A percentile compares a stretch with the other conserved stretches of the same genome.
Evolutionary conservation across 1,284 basidiomycete genomes (phyloP).

Genomic region (Malassezia sp.): DNA sequence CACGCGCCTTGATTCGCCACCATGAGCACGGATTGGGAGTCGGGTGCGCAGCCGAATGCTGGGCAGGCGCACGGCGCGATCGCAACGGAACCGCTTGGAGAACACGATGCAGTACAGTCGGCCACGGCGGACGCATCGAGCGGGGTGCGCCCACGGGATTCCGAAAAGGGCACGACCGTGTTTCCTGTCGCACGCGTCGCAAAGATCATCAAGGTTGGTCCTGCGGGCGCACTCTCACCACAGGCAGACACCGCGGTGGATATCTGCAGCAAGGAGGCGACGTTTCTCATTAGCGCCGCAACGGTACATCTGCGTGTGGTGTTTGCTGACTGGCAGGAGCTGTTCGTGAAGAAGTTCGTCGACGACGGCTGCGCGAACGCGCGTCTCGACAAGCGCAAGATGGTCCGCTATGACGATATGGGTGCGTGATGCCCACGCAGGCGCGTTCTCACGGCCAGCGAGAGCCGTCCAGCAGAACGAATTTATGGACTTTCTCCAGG

Average conservation of each 20-base stretch:
- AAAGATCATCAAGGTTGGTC: slow-evolving; percentile 30
- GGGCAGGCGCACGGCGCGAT: too few species aligned
- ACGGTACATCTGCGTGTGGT: slow-evolving; percentile 16
- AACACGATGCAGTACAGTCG: too few species aligned
- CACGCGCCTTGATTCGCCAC: too few species aligned
- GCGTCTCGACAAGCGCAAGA: slow-evolving; percentile 30
- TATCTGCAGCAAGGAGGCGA: slow-evolving; percentile 37
- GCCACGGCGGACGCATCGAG: too few species aligned
- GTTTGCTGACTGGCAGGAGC: slow-evolving; percentile 17
- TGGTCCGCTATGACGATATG: slow-evolving; percentile 33
- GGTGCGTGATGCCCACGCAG: slow-evolving; percentile 12
- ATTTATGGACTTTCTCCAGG: slow-evolving; percentile 26
- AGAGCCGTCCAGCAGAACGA: slow-evolving; percentile 30
- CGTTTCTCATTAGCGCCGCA: slow-evolving; percentile 30
- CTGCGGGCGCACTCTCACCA: background rate
- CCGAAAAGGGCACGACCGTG: slow-evolving; percentile 21
- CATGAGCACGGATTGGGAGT: too few species aligned
- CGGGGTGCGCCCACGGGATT: too few species aligned
- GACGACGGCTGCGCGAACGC: slow-evolving; percentile 34
- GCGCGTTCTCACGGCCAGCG: slow-evolving; percentile 12
- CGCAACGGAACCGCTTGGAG: too few species aligned
- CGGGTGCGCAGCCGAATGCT: too few species aligned
- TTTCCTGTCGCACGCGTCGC: slow-evolving; percentile 28
- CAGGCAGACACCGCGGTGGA: slow-evolving; percentile 33
- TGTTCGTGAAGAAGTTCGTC: slow-evolving; percentile 30